Conservation (phyloP, 2,329 filamentous ascomycete species). For the Thelonectria blattea region DNA sequence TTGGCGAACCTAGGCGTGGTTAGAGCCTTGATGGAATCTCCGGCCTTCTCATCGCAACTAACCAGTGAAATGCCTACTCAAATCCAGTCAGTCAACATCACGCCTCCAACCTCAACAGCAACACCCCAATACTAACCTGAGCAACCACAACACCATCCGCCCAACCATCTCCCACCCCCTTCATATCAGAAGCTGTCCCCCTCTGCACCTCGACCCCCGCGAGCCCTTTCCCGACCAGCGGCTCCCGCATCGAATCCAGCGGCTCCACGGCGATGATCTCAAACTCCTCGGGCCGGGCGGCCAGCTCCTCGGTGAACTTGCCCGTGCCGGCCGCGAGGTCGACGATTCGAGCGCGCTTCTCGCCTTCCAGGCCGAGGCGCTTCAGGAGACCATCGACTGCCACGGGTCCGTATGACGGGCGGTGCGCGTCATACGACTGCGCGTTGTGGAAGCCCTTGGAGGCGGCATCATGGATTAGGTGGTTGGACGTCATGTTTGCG, state of each 20-base stretch:
- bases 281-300: conserved; percentile 63
- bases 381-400: conserved; percentile 65
- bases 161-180: conserved; percentile 58
- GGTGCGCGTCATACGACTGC: conserved; percentile 68
- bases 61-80: conserved; percentile 65
- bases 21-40: background rate
- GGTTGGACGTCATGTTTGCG: conserved; percentile 24
- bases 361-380: conserved; percentile 57
- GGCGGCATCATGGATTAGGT: conserved; percentile 57
- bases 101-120: background rate
- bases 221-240: conserved; percentile 64
- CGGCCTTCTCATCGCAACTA: conserved; percentile 27
- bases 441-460: conserved; percentile 70
- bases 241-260: conserved; percentile 67
- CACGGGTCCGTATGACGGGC: conserved; percentile 68
- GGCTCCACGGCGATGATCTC: conserved; percentile 69
- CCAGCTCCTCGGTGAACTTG: conserved; percentile 71
- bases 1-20: conserved; percentile 67
- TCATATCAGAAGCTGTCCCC: conserved; percentile 65
- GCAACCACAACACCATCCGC: conserved; percentile 71
- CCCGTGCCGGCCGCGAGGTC: conserved; percentile 74
- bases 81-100: conserved; percentile 15
- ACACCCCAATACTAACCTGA: conserved; percentile 59
- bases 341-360: conserved; percentile 56
- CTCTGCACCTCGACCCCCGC: conserved; percentile 59